Evolutionary conservation across 192 early-diverging fungal genomes (phyloP).

Genomic region (Pecoramyces ruminantium): DNA sequence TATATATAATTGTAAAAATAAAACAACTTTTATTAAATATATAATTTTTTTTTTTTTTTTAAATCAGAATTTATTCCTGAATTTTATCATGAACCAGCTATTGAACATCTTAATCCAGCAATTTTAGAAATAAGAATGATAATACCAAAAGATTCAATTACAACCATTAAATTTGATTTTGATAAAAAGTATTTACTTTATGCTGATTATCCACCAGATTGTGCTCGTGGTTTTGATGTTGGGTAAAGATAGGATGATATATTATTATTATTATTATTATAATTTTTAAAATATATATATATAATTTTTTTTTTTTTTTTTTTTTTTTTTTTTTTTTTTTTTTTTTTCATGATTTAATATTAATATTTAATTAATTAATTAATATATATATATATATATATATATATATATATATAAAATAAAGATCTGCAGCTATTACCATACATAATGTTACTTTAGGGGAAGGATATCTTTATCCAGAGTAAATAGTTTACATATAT

Average conservation of each 20-base stretch:
- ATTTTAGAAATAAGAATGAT: conserved; percentile 52
- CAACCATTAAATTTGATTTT: conserved; percentile 57
- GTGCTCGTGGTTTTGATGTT: conserved; percentile 87
- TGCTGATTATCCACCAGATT: conserved; percentile 90
- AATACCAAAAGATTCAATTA: conserved; percentile 51
- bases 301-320: too few relatives aligned
- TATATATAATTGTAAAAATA: too few relatives aligned
- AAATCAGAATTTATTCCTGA: not conserved
- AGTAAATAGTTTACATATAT: not conserved
- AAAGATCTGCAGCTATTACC: not conserved
- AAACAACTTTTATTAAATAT: too few relatives aligned
- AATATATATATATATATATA: too few relatives aligned
- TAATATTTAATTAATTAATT: too few relatives aligned
- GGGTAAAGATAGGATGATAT: too few relatives aligned
- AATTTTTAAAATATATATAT: too few relatives aligned
- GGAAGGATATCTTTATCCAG: not conserved
- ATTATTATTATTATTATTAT: too few relatives aligned
- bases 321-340: not conserved
- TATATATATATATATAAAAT: too few relatives aligned
- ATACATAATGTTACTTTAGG: not conserved
- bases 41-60: too few relatives aligned
- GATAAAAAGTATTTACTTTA: conserved; percentile 89
- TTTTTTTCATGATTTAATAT: too few relatives aligned
- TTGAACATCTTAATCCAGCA: conserved; percentile 63
- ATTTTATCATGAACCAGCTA: conserved; percentile 40